Conservation (phyloP, 345 rosid species). For the Sisymbrium irio region DNA sequence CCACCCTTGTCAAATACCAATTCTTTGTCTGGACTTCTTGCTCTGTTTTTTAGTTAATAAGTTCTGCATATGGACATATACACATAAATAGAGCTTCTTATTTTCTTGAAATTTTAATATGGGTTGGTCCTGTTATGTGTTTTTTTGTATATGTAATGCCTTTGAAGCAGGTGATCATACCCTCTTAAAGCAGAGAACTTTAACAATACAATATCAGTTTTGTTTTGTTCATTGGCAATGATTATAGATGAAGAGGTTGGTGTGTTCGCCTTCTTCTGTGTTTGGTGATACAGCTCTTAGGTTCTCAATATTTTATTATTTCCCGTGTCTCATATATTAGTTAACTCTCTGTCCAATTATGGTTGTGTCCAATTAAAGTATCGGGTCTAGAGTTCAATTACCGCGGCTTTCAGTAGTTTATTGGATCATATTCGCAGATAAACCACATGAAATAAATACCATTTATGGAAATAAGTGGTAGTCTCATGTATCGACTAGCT, state of each 20-base stretch:
- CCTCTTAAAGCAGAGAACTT: conserved; percentile 11
- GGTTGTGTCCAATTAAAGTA: neutral
- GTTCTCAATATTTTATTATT: neutral
- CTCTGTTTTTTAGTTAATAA: conserved; percentile 32
- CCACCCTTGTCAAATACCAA: conserved; percentile 34
- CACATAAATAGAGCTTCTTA: neutral
- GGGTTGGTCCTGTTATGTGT: neutral
- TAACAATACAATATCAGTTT: neutral
- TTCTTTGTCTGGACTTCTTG: conserved; percentile 30
- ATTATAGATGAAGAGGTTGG: conserved; percentile 26
- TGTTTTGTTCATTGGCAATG: conserved; percentile 32
- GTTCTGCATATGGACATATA: conserved; percentile 9
- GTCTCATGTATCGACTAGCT: conserved; percentile 8
- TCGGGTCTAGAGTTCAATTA: too few relatives aligned
- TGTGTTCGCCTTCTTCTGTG: conserved; percentile 14
- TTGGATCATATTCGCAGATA: neutral
- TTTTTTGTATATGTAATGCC: neutral
- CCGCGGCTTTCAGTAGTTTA: neutral
- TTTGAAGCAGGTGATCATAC: neutral
- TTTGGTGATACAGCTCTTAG: conserved; percentile 4
- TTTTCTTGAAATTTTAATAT: neutral
- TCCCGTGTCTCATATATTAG: neutral
- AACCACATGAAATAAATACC: neutral
- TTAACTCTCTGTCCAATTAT: neutral
- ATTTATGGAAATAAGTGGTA: neutral